Base-by-base conservation (phyloP, 768 basidiomycete species). In the Mycena olivaceomarginata region DNA sequence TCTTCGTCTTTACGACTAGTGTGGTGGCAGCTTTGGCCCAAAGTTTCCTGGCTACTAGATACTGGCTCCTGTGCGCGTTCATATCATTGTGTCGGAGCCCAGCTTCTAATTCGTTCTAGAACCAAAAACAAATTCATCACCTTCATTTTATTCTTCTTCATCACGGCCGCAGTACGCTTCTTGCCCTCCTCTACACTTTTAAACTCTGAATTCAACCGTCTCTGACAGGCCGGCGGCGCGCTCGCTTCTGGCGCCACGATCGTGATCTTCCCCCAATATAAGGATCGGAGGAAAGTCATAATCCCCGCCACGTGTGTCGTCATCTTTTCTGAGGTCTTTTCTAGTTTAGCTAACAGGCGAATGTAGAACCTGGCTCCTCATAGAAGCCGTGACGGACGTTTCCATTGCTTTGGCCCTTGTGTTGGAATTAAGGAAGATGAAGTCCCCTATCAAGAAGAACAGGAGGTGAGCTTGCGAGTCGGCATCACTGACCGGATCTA, bases 1-100 rank as follows among this genome's bases (percentile, higher is more conserved):
- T 70, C 59, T 60, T 62, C 69, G 4, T 72, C 20, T 64, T 72
- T 62, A 10, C 71, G 60, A 72, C 62, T 31, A 63, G 70, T 18
- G 60, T 46, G 5, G 57, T 71, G 43, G 48, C 43, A 22, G 57
- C 70, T 51, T 72, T 18, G 53, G 71, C 57, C 48, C 53, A 56
- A 56, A 56, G 53, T 25, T 56, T 56, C 53, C 53, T 56, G 2
- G 12, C n/a, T 56, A n/a, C n/a, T 56, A 56, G 53, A 13, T 56
- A 56, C 12, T 56, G 53, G 53, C 22, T 25, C n/a, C 15, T 56
- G 53, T 56, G n/a, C 20, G n/a, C 53, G 53, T 51, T 51, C 18
- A 13, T 18, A 51, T 51, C 18, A 51, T 15, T 51, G 9, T 51
- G 48, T 51, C 48, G 48, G 18, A 16, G 48, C 48, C 48, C 11